Evolutionary conservation across 2,329 filamentous ascomycete species (phyloP), one percentile per base, ranked within the genome.

Genomic region (Sclerotinia glacialis): DNA sequence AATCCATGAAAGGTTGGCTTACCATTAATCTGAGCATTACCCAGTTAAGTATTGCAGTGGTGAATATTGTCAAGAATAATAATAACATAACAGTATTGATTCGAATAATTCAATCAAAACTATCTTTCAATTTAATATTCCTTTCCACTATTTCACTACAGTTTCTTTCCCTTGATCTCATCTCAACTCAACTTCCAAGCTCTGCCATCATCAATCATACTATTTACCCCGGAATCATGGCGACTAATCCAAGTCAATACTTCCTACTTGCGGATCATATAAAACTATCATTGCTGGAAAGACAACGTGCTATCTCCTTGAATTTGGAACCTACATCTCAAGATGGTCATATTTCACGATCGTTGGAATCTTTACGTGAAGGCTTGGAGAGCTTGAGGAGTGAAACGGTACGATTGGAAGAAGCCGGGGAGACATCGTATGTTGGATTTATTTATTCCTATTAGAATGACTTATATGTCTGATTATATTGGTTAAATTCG

Each of bases 241-340:
- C 64, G 2, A 61, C 83, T 69, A 88, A 84, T 72, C 79, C 85
- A 49, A 88, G 87, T 75, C 93, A 97, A 78, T 89, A 98, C 72
- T 92, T 93, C 77, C 89, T 98, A 64, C 87, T 98, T 67, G 92
- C 93, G 75, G 95, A 99, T 80, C 94, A 98, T 79, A 91, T 98
- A 83, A 97, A 98, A 80, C 86, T 98, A 69, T 97, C 93, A 18
- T 85, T 99, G 21, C 87, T 98, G 34, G 95, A 98, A 81, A 88
- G 94, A 67, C 89, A 96, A 80, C 89, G 94, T 67, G 92, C 93
- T 59, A 87, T 92, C 74, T 90, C 88, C 18, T 84, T 97, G 54
- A 88, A 92, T 72, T 85, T 97, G 66, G 86, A 92, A 67, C 86
- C 75, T 49, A 76, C 73, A 21, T 87, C 89, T 26, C 92, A 97